phyloP scores from a whole-genome alignment of 31 red algal genomes.

The Odonthalia washingtoniensis region DNA sequence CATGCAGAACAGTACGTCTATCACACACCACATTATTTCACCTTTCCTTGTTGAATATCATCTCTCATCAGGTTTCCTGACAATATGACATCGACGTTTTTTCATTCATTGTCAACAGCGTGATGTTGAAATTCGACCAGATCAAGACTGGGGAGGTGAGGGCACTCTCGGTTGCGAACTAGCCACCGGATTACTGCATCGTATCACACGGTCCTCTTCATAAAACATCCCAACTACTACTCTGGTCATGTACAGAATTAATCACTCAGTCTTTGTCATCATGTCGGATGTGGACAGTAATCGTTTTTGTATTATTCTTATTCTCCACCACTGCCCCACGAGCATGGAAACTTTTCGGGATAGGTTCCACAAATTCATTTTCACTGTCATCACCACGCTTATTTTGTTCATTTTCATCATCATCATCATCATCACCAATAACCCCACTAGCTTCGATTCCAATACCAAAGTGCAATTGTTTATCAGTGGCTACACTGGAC shows the following conservation, averaged over 20 bases:
- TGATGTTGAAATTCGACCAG: constrained; percentile 70
- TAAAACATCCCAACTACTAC: background rate
- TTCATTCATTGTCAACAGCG: constrained; percentile 27
- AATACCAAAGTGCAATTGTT: background rate
- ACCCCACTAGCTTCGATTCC: background rate
- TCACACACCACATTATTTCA: too few relatives aligned
- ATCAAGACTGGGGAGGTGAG: constrained; percentile 77
- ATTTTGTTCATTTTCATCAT: background rate
- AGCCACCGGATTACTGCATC: constrained; percentile 88
- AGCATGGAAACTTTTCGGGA: background rate
- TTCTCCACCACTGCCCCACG: background rate
- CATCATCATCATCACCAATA: background rate
- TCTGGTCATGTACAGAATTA: too few relatives aligned
- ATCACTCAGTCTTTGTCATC: too few relatives aligned
- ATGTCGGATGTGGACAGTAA: background rate
- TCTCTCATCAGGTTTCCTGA: too few relatives aligned
- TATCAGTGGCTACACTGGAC: background rate
- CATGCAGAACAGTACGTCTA: constrained; percentile 82
- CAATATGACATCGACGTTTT: too few relatives aligned
- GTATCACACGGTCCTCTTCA: constrained; percentile 61
- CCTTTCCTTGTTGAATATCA: too few relatives aligned
- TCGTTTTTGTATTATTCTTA: background rate
- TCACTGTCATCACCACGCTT: background rate
- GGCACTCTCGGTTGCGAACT: constrained; percentile 83
- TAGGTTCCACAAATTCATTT: background rate